Percentiles rank a stretch among this genome's conserved stretches.
Conservation (phyloP, 1,284 basidiomycete genomes). For the Pseudozyma pruni region DNA sequence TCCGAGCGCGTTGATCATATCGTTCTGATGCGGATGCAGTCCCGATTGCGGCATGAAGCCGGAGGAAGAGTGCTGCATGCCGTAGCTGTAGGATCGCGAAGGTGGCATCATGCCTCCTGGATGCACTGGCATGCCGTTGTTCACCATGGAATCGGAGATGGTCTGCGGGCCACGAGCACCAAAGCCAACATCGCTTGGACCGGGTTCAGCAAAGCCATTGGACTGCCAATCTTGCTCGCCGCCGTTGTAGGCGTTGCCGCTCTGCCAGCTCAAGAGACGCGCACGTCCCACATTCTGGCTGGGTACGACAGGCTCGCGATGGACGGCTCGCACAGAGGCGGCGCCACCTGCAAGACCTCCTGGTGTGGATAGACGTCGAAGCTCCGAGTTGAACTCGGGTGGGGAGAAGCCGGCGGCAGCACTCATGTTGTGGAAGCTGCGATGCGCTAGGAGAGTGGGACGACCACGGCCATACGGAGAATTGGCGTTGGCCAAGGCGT, state of each 20-base stretch:
- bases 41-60: conserved; percentile 33
- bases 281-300: conserved; percentile 41
- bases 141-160: conserved; percentile 9
- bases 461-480: conserved; percentile 32
- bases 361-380: conserved; percentile 33
- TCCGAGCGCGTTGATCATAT: conserved; percentile 58
- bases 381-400: conserved; percentile 23
- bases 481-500: conserved; percentile 20
- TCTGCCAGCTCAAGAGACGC: conserved; percentile 49
- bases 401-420: conserved; percentile 23
- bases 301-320: conserved; percentile 39
- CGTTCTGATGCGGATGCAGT: conserved; percentile 31
- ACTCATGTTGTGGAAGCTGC: conserved; percentile 21
- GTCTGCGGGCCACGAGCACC: conserved; percentile 3
- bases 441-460: conserved; percentile 16
- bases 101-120: conserved; percentile 37
- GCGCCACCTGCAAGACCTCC: conserved; percentile 3
- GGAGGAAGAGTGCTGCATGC: conserved; percentile 20
- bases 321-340: conserved; percentile 11
- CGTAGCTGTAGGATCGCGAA: conserved; percentile 29
- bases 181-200: conserved; percentile 8
- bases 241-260: conserved; percentile 9
- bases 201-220: conserved; percentile 14
- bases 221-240: conserved; percentile 37
- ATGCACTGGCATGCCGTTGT: conserved; percentile 23